Evolutionary conservation across 768 basidiomycete genomes (phyloP).

Genomic region (Leccinum barrowsii): DNA sequence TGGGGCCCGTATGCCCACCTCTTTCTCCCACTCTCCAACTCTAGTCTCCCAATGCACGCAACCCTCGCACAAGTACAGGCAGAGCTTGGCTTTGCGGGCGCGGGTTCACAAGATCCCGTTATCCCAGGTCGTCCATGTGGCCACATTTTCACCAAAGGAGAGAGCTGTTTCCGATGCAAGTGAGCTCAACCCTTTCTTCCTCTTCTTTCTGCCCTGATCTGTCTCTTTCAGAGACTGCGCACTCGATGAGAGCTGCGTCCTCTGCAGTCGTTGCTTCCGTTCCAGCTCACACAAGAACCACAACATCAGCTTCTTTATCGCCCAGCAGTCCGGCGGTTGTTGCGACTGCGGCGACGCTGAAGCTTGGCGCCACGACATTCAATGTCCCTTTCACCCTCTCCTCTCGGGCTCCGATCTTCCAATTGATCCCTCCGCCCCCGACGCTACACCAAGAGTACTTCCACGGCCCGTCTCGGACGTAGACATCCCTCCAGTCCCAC

Average conservation of each 20-base stretch:
- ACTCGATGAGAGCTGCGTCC: conserved; percentile 82
- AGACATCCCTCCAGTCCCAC: conserved; percentile 57
- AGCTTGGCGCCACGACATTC: conserved; percentile 70
- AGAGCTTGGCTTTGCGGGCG: conserved; percentile 51
- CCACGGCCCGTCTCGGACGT: conserved; percentile 39
- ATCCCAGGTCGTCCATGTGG: conserved; percentile 76
- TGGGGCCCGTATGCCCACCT: conserved; percentile 73
- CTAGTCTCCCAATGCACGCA: conserved; percentile 57
- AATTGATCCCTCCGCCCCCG: conserved; percentile 18
- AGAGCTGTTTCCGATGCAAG: conserved; percentile 94
- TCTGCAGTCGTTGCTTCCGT: conserved; percentile 89
- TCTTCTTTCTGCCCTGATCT: conserved; percentile 2
- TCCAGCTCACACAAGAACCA: conserved; percentile 83
- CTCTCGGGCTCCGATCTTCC: conserved; percentile 18
- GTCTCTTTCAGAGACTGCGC: conserved; percentile 72
- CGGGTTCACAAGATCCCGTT: conserved; percentile 55
- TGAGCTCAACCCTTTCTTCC: conserved; percentile 38
- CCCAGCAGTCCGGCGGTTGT: conserved; percentile 87
- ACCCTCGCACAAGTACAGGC: conserved; percentile 71
- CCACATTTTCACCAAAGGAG: conserved; percentile 85
- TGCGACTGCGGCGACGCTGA: conserved; percentile 95
- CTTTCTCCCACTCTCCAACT: conserved; percentile 66
- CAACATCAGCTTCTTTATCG: conserved; percentile 91
- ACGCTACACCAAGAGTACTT: conserved; percentile 41
- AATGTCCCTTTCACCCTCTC: conserved; percentile 76